Evolutionary conservation across 306 rosid species (phyloP).

Genomic region (cucumber (Cucumis sativus)): Cucumber_9930_V3 NC_026656.2:20185501-20186000

Average conservation of each 20-base stretch:
- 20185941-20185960: too few relatives aligned
- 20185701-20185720: background rate
- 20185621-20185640: background rate
- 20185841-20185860: too few relatives aligned
- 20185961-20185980: too few relatives aligned
- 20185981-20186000: too few relatives aligned
- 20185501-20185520: background rate
- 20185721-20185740: background rate
- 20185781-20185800: background rate
- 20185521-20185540: background rate
- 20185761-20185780: background rate
- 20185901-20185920: too few relatives aligned
- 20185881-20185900: too few relatives aligned
- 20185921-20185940: too few relatives aligned
- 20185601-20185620: constrained; percentile 13
- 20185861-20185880: too few relatives aligned
- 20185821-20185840: too few relatives aligned
- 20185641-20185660: background rate
- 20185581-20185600: background rate
- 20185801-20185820: background rate
- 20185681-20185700: background rate
- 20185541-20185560: background rate
- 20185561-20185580: background rate
- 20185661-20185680: constrained; percentile 10
- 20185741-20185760: background rate